These are phyloP conservation scores for Yamadazyma laniorum DNA, from an alignment of 805 yeast species.

Conservation along the genomic window DNA sequence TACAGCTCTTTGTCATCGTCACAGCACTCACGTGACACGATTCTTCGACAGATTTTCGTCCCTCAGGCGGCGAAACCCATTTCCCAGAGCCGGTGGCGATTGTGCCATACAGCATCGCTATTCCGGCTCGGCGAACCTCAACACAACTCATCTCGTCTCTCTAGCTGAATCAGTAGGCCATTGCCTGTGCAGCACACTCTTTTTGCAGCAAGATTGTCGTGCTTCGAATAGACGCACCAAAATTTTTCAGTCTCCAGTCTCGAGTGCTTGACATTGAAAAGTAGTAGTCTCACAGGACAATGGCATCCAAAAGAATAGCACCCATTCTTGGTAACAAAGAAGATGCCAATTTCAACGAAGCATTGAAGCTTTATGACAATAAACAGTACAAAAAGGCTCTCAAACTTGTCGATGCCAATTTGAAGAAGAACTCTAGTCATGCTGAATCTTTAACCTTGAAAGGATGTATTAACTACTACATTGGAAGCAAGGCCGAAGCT, in stretches of 20 bases:
- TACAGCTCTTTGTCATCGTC: no score
- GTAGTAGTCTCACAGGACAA: background rate
- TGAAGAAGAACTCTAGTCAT: conserved; percentile 73
- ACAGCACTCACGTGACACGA: no score
- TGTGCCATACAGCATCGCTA: no score
- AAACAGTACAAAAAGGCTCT: conserved; percentile 87
- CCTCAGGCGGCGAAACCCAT: no score
- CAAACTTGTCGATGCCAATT: conserved; percentile 67
- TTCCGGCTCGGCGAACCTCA: no score
- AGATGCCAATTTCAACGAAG: conserved; percentile 73
- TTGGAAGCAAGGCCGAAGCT: conserved; percentile 60
- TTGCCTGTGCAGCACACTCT: no score
- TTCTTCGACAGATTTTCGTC: no score
- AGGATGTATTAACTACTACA: conserved; percentile 63
- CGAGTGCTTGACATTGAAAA: background rate
- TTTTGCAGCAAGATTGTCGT: background rate
- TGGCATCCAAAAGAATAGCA: conserved; percentile 9
- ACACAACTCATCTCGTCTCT: no score
- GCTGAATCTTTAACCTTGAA: conserved; percentile 83
- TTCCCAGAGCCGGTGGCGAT: no score
- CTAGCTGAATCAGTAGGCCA: no score
- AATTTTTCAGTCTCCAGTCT: background rate
- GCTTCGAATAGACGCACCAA: background rate
- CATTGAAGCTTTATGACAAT: conserved; percentile 76
- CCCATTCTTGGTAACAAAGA: conserved; percentile 55